Base-by-base conservation (phyloP, 352 stramenopile genomes). In the Phytophthora crassamura region DNA sequence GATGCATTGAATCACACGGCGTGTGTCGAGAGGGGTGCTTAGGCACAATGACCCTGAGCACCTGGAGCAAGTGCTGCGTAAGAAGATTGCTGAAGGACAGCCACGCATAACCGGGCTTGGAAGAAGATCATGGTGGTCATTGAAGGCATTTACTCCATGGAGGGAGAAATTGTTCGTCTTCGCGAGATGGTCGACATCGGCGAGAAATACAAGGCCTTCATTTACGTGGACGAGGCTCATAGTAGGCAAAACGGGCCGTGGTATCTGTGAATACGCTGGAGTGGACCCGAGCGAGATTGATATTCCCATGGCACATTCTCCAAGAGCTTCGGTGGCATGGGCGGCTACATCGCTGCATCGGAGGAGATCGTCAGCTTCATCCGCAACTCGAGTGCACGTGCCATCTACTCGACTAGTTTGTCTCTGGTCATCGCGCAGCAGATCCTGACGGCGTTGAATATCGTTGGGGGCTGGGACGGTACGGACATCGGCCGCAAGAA, bases 221-320 rank as follows among this genome's bases (percentile, higher is more conserved):
- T 98, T 3, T 99, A 98, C 70, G 82, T 99, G 14, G 97, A 99
- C 61, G 97, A 99, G 74, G 97, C 97, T 0, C 97, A 99, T 80
- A 97, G 83, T 99, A 54, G 97, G 97, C 25, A 77, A 79, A 16
- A 99, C 88, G 7, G 97, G 97, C 32, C 81, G 95, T 41, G 97
- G 97, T 50, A 95, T 97, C 42, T 97, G 94, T 64, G 97, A 99
- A 73, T 97, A 98, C 67, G 85, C 73, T 33, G 91, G 90, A 28
- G 96, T 99, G 30, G 89, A 99, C 59, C 91, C 97, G 14, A 88
- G 72, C 25, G 97, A 99, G 67, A 88, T 99, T 28, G 97, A 99
- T 71, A 91, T 99, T n/a, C n/a, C n/a, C n/a, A n/a, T n/a, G 98
- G 97, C 28, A 99, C 98, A 10, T 99, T 99, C 72, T 98, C 95